Evolutionary conservation across 2,329 filamentous ascomycete genomes (phyloP), one percentile per base, ranked within the genome.

Genomic region (Diplodia sapinea): DNA sequence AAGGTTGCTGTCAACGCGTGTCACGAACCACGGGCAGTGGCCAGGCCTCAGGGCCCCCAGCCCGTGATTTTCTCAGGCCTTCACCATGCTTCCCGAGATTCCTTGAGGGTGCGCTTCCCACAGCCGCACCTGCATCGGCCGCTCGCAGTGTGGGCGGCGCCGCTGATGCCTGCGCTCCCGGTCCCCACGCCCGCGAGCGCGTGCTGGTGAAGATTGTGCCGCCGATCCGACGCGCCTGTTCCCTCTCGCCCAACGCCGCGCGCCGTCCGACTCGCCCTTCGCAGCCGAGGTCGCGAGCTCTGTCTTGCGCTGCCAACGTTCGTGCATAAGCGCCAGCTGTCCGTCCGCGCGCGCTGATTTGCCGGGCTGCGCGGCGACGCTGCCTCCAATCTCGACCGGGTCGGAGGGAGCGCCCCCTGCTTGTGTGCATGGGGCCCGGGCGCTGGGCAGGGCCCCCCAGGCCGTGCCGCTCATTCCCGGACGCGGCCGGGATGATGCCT

Each of bases 51-150:
- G 49, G 66, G 65, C 38, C 36, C 57, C 49, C 33, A 55, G 47
- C 50, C 55, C 51, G 55, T 63, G 68, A 69, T 68, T 63, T 63
- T 65, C 65, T 69, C 68, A 69, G 65, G 65, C 65, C 52, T 64
- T 67, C 51, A 65, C 68, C 68, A 62, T 57, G 68, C 66, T 68
- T 70, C 68, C 68, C 68, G 68, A 66, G 62, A 68, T 70, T 68
- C 68, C 68, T 68, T 66, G 68, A 68, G 63, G 63, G 68, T 64
- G 64, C 54, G 20, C 59, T 64, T 51, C 59, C 61, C 56, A 54
- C 66, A 26, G 49, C 63, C 66, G 65, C 57, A 62, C 54, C 54
- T 50, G 57, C 61, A 38, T 54, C 62, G 49, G 57, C 59, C 31
- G 17, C 51, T 23, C 29, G 50, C 47, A 64, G 64, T 38, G 55